These are phyloP conservation scores for Fusarium torulosum DNA, from an alignment of 2,329 filamentous ascomycete genomes.

Conservation along the genomic window DNA sequence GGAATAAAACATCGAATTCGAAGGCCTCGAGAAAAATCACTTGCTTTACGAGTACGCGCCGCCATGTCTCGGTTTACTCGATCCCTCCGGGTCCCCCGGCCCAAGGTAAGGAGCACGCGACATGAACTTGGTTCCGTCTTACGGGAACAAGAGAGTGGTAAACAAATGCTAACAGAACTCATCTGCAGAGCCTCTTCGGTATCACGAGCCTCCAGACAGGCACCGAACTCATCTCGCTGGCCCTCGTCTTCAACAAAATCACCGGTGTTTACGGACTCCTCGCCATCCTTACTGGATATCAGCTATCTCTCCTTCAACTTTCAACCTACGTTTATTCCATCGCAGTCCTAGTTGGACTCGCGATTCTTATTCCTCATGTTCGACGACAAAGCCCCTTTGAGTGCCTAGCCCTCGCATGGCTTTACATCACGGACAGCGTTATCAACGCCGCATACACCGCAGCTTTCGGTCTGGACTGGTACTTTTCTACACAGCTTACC, in stretches of 20 bases:
- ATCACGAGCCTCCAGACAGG: slow-evolving; percentile 88
- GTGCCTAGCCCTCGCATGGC: slow-evolving; percentile 83
- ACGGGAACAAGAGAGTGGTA: neutral
- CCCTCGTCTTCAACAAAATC: slow-evolving; percentile 90
- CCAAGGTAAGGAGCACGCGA: slow-evolving; percentile 53
- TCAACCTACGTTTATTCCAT: slow-evolving; percentile 94
- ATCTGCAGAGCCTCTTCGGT: slow-evolving; percentile 80
- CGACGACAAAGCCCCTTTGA: slow-evolving; percentile 82
- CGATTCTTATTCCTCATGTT: slow-evolving; percentile 82
- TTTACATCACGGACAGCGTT: slow-evolving; percentile 85
- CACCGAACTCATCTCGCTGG: slow-evolving; percentile 84
- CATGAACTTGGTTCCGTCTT: slow-evolving; percentile 11
- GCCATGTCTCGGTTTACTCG: slow-evolving; percentile 55
- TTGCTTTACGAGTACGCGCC: slow-evolving; percentile 16
- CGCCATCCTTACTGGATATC: slow-evolving; percentile 87
- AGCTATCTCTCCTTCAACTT: slow-evolving; percentile 84
- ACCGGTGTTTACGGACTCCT: slow-evolving; percentile 92
- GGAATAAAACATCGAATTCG: neutral
- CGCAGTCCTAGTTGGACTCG: slow-evolving; percentile 73
- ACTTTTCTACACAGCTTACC: slow-evolving; percentile 72
- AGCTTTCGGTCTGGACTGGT: slow-evolving; percentile 88
- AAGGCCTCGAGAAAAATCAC: slow-evolving; percentile 12
- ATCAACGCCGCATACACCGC: slow-evolving; percentile 86
- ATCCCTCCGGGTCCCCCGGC: slow-evolving; percentile 56
- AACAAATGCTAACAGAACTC: slow-evolving; percentile 31